Percentiles rank a stretch among this genome's conserved stretches.
Conservation (phyloP, 805 yeast species). For the Soucietia sequanensis region DNA sequence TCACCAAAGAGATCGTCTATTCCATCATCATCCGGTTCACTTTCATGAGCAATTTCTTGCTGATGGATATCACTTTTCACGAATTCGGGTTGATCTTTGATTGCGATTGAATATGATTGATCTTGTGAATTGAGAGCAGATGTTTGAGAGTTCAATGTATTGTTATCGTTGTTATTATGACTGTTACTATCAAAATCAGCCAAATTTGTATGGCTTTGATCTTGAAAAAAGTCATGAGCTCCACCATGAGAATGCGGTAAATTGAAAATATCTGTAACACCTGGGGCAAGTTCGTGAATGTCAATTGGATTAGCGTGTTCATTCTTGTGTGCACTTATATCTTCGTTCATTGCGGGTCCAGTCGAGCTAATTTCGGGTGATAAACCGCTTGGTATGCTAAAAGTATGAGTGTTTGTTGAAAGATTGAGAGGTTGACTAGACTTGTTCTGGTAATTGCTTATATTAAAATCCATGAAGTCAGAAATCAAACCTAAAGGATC, state of each 20-base stretch:
- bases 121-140: too few relatives aligned
- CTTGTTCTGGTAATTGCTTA: constrained; percentile 16
- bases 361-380: constrained; percentile 19
- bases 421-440: constrained; percentile 5
- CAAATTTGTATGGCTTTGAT: too few relatives aligned
- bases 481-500: constrained; percentile 36
- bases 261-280: not conserved
- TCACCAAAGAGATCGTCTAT: constrained; percentile 28
- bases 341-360: too few relatives aligned
- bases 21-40: constrained; percentile 28
- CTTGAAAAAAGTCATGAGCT: not conserved
- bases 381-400: constrained; percentile 17
- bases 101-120: too few relatives aligned
- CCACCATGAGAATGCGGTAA: not conserved
- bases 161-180: too few relatives aligned
- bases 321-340: too few relatives aligned
- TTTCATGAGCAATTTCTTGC: constrained; percentile 1
- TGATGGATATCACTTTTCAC: too few relatives aligned
- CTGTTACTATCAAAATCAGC: too few relatives aligned
- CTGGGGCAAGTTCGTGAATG: too few relatives aligned
- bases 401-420: constrained; percentile 6
- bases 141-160: too few relatives aligned
- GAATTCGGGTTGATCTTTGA: too few relatives aligned
- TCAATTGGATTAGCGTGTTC: too few relatives aligned
- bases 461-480: constrained; percentile 34